phyloP scores from a whole-genome alignment of 352 stramenopile genomes.

The Globisporangium cystogenes region DNA sequence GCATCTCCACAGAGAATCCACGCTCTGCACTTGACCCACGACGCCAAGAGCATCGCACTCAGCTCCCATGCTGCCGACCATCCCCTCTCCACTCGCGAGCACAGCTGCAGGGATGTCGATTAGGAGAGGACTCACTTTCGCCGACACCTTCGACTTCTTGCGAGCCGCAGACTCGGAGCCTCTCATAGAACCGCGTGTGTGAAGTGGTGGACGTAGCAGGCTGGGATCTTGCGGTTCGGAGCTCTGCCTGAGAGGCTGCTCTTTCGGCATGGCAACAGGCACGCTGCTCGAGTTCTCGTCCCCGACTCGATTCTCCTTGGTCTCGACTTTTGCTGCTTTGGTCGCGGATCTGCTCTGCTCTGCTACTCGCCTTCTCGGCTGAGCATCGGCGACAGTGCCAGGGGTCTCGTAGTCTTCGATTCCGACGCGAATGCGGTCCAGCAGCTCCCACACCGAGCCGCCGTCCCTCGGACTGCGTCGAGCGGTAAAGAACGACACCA shows the following conservation, averaged over 20 bases:
- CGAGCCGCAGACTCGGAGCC: background rate
- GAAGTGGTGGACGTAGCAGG: background rate
- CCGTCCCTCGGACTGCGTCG: background rate
- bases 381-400: background rate
- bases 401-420: background rate
- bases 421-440: constrained; percentile 8
- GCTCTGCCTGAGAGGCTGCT: background rate
- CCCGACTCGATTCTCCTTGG: background rate
- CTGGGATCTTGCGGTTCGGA: background rate
- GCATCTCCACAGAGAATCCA: background rate
- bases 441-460: constrained; percentile 1
- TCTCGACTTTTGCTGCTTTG: background rate
- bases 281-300: constrained; percentile 3
- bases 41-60: background rate
- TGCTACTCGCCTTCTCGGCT: background rate
- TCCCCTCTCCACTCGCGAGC: constrained; percentile 10
- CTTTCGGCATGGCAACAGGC: background rate
- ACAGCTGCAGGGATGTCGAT: constrained; percentile 19
- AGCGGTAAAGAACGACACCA: constrained; percentile 1
- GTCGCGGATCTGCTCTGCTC: background rate
- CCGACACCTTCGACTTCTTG: background rate
- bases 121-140: constrained; percentile 6
- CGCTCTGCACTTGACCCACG: background rate
- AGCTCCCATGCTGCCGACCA: background rate
- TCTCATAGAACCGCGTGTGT: background rate